phyloP scores from a whole-genome alignment of 495 filamentous ascomycete genomes.

The Trypethelium eluteriae region DNA sequence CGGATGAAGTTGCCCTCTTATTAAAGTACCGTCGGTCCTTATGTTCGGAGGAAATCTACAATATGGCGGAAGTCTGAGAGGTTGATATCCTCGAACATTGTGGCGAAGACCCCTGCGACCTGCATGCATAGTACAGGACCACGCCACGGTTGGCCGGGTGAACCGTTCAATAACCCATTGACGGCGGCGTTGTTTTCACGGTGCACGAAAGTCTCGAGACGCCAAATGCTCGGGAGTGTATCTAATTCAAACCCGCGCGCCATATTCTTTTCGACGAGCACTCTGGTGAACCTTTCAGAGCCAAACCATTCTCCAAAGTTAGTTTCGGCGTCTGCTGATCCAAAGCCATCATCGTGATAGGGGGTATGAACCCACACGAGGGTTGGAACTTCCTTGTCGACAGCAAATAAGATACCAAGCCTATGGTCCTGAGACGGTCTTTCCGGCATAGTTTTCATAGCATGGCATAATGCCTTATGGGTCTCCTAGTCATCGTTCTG shows the following conservation, averaged over 20 bases:
- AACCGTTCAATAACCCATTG: not conserved
- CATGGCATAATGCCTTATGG: slow-evolving; percentile 38
- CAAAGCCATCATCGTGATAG: not conserved
- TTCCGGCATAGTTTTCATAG: slow-evolving; percentile 19
- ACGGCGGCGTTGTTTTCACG: not conserved
- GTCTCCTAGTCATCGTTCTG: slow-evolving; percentile 41
- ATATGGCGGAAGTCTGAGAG: not conserved
- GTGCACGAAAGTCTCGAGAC: not conserved
- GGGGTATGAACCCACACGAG: not conserved
- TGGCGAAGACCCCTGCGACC: too few species aligned
- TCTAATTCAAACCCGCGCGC: not conserved
- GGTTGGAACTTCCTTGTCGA: not conserved
- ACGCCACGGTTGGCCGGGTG: not conserved
- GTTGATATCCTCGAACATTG: not conserved
- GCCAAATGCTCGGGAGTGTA: not conserved
- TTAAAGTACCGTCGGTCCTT: not conserved
- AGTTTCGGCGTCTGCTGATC: not conserved
- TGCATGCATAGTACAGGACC: not conserved
- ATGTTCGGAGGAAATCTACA: not conserved
- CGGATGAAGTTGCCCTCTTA: too few species aligned
- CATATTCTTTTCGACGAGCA: not conserved
- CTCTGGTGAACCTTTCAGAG: not conserved
- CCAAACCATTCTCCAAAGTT: not conserved
- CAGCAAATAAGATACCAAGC: not conserved
- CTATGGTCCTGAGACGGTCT: not conserved